Evolutionary conservation across 1,139 yeast species (phyloP).

Genomic region (Lodderomyces margitis): DNA sequence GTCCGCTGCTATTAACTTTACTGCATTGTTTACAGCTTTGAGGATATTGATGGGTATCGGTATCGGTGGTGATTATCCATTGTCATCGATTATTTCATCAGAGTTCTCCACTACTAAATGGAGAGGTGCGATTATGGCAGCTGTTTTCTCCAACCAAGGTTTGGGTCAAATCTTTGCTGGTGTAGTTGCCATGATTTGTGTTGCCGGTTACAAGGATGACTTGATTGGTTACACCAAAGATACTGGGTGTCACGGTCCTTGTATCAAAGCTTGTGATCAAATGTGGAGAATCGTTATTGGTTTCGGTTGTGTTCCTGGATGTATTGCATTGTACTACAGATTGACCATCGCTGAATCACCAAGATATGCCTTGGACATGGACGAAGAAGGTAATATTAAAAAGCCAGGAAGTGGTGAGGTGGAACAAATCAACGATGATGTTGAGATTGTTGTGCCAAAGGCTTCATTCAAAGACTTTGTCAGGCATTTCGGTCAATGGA

Average conservation of each 20-base stretch:
- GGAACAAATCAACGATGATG: conserved; percentile 48
- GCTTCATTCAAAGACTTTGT: conserved; percentile 62
- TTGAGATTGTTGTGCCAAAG: conserved; percentile 51
- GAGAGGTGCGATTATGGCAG: conserved; percentile 97
- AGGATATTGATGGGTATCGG: conserved; percentile 92
- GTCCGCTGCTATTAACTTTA: conserved; percentile 68
- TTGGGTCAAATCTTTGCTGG: conserved; percentile 89
- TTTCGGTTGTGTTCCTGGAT: conserved; percentile 86
- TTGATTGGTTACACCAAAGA: conserved; percentile 53
- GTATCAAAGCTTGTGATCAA: conserved; percentile 79
- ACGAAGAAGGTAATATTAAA: conserved; percentile 51
- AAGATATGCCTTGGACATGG: conserved; percentile 77
- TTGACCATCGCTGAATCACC: conserved; percentile 93
- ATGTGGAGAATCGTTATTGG: conserved; percentile 93
- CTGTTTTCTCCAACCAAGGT: conserved; percentile 91
- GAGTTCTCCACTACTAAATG: conserved; percentile 88
- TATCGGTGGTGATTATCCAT: conserved; percentile 99
- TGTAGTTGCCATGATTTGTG: conserved; percentile 69
- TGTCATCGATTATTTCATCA: conserved; percentile 88
- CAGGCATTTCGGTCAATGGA: conserved; percentile 82
- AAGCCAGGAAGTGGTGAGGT: conserved; percentile 61
- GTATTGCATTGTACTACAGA: conserved; percentile 79
- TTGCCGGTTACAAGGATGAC: conserved; percentile 67
- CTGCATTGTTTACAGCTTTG: conserved; percentile 69
- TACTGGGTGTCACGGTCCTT: conserved; percentile 45